Evolutionary conservation across 345 rosid species (phyloP).

Genomic region (Euphorbia tirucalli): DNA sequence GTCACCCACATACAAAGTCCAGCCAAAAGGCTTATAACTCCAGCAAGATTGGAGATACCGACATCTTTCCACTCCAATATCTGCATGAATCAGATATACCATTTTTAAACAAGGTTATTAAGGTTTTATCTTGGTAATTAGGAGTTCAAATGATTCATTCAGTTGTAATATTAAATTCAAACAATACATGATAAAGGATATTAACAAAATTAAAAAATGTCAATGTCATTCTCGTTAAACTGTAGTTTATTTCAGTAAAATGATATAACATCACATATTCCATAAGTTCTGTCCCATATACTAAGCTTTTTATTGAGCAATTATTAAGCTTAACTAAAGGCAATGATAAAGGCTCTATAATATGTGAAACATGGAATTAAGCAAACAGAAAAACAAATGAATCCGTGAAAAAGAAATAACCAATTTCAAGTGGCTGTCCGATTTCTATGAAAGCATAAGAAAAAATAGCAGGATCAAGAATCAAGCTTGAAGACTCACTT

Average conservation of each 20-base stretch:
- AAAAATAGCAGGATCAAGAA: not conserved
- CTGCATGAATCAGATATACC: constrained; percentile 42
- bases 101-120: not conserved
- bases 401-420: not conserved
- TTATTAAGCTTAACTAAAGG: not conserved
- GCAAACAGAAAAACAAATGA: not conserved
- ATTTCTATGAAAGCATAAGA: not conserved
- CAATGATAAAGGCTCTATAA: too few species aligned
- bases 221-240: too few species aligned
- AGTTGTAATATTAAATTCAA: too few species aligned
- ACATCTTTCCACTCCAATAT: constrained; percentile 50
- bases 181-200: too few species aligned
- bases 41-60: constrained; percentile 63
- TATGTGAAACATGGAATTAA: too few species aligned
- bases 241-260: too few species aligned
- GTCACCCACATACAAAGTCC: constrained; percentile 93
- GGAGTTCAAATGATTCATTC: too few species aligned
- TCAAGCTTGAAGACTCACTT: constrained; percentile 42
- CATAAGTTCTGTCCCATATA: too few species aligned
- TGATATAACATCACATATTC: too few species aligned
- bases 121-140: too few species aligned
- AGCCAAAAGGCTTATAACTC: constrained; percentile 73
- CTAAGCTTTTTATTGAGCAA: not conserved
- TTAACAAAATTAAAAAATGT: too few species aligned
- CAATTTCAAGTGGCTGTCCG: not conserved